phyloP scores from a whole-genome alignment of 331 rosid genomes.

The Stylosanthes scabra region DNA sequence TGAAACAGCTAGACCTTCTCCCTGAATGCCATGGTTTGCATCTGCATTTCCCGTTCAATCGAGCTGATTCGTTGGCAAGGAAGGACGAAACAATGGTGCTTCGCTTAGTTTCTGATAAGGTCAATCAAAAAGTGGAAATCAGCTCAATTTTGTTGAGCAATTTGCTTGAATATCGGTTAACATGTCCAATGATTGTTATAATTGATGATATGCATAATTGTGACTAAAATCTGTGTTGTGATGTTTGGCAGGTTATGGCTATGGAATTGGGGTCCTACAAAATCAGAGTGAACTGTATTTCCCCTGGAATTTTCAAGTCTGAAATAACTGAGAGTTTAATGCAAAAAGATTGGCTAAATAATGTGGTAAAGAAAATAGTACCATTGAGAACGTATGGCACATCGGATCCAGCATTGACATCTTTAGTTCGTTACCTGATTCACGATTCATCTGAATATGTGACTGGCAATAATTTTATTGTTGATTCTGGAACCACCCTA shows the following conservation, averaged over 20 bases:
- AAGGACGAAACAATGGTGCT: too few relatives aligned
- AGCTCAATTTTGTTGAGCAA: neutral
- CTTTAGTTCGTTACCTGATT: conserved; percentile 71
- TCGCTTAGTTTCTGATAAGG: neutral
- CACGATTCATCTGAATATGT: conserved; percentile 81
- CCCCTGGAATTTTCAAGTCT: conserved; percentile 85
- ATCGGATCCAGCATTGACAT: conserved; percentile 76
- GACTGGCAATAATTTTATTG: conserved; percentile 72
- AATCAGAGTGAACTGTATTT: conserved; percentile 77
- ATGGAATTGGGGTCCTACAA: conserved; percentile 71
- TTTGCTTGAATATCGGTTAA: neutral
- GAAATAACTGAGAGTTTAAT: conserved; percentile 73
- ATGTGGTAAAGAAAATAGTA: conserved; percentile 51
- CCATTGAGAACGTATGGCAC: conserved; percentile 66
- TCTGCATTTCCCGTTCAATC: too few relatives aligned
- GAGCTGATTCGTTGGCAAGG: too few relatives aligned
- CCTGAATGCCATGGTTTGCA: too few relatives aligned
- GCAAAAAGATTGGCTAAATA: conserved; percentile 71
- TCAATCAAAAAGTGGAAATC: neutral
- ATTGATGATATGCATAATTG: neutral
- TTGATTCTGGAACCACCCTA: conserved; percentile 68
- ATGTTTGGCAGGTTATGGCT: conserved; percentile 71
- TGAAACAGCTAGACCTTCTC: too few relatives aligned
- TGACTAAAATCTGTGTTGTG: neutral
- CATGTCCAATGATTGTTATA: neutral